phyloP scores from a whole-genome alignment of 176 grass and related monocot species.

The Carex myosuroides region DNA sequence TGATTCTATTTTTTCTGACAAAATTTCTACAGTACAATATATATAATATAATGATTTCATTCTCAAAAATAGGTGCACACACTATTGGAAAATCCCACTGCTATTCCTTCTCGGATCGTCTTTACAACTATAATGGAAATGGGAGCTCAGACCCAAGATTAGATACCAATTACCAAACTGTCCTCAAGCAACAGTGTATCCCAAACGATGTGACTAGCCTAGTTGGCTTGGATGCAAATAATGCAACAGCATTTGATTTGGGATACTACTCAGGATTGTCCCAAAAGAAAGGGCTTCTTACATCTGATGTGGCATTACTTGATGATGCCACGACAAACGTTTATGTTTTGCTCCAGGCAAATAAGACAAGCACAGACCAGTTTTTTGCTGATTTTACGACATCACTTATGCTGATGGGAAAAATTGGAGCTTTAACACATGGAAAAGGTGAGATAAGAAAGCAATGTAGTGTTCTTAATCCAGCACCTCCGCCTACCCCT shows the following conservation, averaged over 20 bases:
- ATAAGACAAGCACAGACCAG: background rate
- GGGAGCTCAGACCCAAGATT: slow-evolving; percentile 15
- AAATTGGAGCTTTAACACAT: slow-evolving; percentile 20
- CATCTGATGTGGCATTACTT: slow-evolving; percentile 12
- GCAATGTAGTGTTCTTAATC: slow-evolving; percentile 15
- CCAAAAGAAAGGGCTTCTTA: slow-evolving; percentile 10
- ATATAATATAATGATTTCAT: background rate
- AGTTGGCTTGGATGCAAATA: slow-evolving; percentile 14
- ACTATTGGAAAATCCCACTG: slow-evolving; percentile 21
- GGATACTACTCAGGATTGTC: slow-evolving; percentile 12
- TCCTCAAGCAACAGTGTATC: background rate
- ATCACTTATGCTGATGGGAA: slow-evolving; percentile 12
- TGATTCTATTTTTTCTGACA: background rate
- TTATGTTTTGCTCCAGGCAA: slow-evolving; percentile 9
- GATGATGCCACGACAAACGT: background rate
- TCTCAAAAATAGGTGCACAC: slow-evolving; percentile 17
- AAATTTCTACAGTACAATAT: background rate
- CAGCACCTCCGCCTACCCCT: background rate
- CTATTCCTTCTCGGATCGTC: slow-evolving; percentile 21
- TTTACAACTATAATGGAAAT: slow-evolving; percentile 18
- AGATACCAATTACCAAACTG: background rate
- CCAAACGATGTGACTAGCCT: background rate
- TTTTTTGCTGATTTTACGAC: background rate
- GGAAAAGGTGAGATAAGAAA: slow-evolving; percentile 1
- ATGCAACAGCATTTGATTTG: slow-evolving; percentile 15